These are phyloP conservation scores for Zoysia pacifica DNA, from an alignment of 176 grass and related monocot species.

Conservation along the genomic window DNA sequence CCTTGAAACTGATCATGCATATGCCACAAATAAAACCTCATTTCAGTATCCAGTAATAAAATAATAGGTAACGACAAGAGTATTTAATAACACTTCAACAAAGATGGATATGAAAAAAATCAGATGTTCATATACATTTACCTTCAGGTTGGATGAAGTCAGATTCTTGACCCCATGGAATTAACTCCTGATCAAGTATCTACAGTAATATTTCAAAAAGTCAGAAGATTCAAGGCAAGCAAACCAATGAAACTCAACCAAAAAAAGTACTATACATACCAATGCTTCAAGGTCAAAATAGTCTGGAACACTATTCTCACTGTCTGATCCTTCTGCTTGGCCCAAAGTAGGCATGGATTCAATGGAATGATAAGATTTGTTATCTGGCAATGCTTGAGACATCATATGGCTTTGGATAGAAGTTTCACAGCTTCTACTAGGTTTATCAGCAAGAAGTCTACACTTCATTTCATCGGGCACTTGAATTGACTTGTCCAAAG, in stretches of 20 bases:
- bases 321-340: conserved; percentile 51
- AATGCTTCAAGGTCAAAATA: conserved; percentile 62
- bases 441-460: conserved; percentile 23
- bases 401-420: conserved; percentile 14
- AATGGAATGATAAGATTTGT: conserved; percentile 32
- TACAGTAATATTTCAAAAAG: conserved; percentile 30
- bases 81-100: conserved; percentile 3
- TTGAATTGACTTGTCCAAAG: conserved; percentile 31
- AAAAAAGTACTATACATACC: conserved; percentile 46
- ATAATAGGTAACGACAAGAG: not conserved
- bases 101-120: conserved; percentile 32
- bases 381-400: conserved; percentile 25
- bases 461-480: conserved; percentile 19
- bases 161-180: conserved; percentile 58
- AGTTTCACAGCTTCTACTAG: conserved; percentile 29
- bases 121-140: conserved; percentile 32
- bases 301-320: conserved; percentile 47
- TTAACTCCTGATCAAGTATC: conserved; percentile 56
- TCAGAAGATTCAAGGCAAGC: conserved; percentile 22
- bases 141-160: conserved; percentile 52
- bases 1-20: conserved; percentile 57
- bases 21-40: conserved; percentile 6
- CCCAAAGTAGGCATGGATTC: conserved; percentile 21
- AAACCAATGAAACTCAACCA: conserved; percentile 21
- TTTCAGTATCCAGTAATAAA: conserved; percentile 23